A percentile compares a stretch with the other conserved stretches of the same genome.
Conservation (phyloP, 305 asterid species). For the Andrographis paniculata region DNA sequence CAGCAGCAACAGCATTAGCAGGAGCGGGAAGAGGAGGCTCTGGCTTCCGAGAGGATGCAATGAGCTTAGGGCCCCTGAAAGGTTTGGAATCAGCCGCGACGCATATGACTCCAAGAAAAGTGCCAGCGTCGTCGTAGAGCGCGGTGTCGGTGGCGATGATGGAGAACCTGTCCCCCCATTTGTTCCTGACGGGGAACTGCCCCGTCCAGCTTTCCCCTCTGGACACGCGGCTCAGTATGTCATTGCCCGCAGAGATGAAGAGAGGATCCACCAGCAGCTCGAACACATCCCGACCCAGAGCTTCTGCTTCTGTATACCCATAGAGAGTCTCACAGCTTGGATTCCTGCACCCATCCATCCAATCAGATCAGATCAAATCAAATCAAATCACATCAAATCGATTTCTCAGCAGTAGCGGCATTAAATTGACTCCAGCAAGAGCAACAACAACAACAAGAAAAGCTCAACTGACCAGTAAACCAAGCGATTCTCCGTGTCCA, state of each 20-base stretch:
- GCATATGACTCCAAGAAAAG: slow-evolving; percentile 63
- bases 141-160: slow-evolving; percentile 71
- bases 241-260: slow-evolving; percentile 41
- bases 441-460: slow-evolving; percentile 19
- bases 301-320: slow-evolving; percentile 76
- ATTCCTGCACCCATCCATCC: slow-evolving; percentile 49
- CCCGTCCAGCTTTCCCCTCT: slow-evolving; percentile 92
- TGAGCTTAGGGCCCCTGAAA: slow-evolving; percentile 42
- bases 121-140: slow-evolving; percentile 72
- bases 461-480: slow-evolving; percentile 72
- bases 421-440: too few species aligned
- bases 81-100: slow-evolving; percentile 63
- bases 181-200: slow-evolving; percentile 68
- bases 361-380: background rate
- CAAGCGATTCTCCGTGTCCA: slow-evolving; percentile 54
- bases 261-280: slow-evolving; percentile 51
- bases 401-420: too few species aligned
- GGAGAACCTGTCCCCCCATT: slow-evolving; percentile 61
- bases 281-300: slow-evolving; percentile 49
- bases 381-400: too few species aligned
- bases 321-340: slow-evolving; percentile 69
- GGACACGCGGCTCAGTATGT: slow-evolving; percentile 44
- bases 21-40: slow-evolving; percentile 38
- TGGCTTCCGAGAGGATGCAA: slow-evolving; percentile 25
- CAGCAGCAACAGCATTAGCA: too few species aligned